A percentile compares a stretch with the other conserved stretches of the same genome.
Evolutionary conservation across 2,329 filamentous ascomycete species (phyloP).

Genomic region (Biscogniauxia mediterranea): DNA sequence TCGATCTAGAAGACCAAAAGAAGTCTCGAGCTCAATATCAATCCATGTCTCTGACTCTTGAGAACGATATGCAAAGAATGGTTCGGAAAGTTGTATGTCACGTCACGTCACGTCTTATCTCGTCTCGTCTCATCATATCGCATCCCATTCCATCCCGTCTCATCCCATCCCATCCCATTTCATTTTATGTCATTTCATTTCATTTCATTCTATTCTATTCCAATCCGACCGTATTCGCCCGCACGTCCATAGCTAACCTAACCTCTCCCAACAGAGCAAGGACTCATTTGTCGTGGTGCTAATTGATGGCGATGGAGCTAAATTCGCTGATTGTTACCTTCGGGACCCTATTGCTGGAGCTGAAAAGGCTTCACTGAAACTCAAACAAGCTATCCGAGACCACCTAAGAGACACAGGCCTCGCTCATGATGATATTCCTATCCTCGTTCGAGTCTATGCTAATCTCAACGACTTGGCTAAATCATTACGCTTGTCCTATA

Average conservation of each 20-base stretch:
- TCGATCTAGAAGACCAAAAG: constrained; percentile 31
- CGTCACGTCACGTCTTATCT: neutral
- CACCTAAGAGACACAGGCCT: constrained; percentile 23
- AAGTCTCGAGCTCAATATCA: constrained; percentile 27
- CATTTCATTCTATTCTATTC: too few species aligned
- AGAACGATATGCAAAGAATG: constrained; percentile 20
- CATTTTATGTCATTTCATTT: too few species aligned
- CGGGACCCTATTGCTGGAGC: constrained; percentile 29
- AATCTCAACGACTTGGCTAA: constrained; percentile 35
- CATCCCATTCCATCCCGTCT: neutral
- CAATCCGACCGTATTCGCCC: neutral
- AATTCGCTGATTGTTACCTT: constrained; percentile 34
- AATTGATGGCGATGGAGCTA: constrained; percentile 36
- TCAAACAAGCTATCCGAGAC: constrained; percentile 33
- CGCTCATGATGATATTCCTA: constrained; percentile 30
- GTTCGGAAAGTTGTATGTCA: constrained; percentile 27
- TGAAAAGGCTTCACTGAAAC: constrained; percentile 29
- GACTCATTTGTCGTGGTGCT: constrained; percentile 34
- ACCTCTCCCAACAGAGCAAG: constrained; percentile 24
- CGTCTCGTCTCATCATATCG: neutral
- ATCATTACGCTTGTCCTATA: constrained; percentile 32
- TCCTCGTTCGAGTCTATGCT: constrained; percentile 34
- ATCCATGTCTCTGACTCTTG: constrained; percentile 19
- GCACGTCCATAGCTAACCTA: neutral
- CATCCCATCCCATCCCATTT: neutral